Evolutionary conservation across 441 rosid species (phyloP), one percentile per base, ranked within the genome.

Genomic region (Mallotus japonicus): DNA sequence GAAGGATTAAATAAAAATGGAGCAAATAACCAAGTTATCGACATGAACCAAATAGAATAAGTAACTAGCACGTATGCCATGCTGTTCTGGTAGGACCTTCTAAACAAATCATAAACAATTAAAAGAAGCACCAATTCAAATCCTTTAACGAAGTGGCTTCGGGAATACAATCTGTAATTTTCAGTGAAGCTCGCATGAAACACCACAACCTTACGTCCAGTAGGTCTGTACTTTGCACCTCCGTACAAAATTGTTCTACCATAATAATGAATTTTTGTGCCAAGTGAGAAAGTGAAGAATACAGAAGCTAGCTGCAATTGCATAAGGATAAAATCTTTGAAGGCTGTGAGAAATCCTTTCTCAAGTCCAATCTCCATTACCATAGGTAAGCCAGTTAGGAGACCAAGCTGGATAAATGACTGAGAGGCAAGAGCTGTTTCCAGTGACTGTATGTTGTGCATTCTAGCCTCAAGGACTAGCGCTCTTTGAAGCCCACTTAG

Each of bases 381-480:
- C 99, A 95, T 93, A 44, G 99, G 99, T 56, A 93, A 82, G 77
- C 99, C 99, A 0, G 99, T 95, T 73, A 95, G 85, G 71, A 95
- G 97, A 22, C 99, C 99, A 54, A 95, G 94, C 87, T 95, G 98
- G 78, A 95, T 84, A 84, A 95, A 95, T 64, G 98, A 95, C 67
- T 95, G 98, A 76, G 99, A 93, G 65, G 98, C 97, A 59, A 95
- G 97, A 79, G 99, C 97, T 63, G 98, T 92, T 83, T 95, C 98
- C 77, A 95, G 66, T 72, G 99, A 93, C 71, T 87, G 80, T 77
- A 95, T 90, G 80, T 95, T 87, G 72, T 88, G 83, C 84, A 90
- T 79, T 80, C 86, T 92, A 53, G 99, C 99, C 79, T 93, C 88
- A n/a, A 75, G 51, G 17, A 95, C 70, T n/a, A 95, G 88, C 15